phyloP scores from a whole-genome alignment of 2,329 filamentous ascomycete genomes.

The Aspergillus pseudoviridinutans region DNA sequence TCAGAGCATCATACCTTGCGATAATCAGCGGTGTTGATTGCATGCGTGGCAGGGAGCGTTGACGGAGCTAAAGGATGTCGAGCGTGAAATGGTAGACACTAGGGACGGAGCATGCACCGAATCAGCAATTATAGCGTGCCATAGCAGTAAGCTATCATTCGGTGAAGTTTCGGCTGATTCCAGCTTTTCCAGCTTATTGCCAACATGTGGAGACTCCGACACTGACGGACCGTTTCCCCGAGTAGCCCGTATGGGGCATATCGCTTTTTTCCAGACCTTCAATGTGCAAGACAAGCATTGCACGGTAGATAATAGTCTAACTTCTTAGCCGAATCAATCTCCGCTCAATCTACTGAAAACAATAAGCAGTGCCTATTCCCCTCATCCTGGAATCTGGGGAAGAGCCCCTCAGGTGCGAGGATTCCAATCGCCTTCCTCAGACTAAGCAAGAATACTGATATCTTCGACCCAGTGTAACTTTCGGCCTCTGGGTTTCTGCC shows the following conservation, averaged over 20 bases:
- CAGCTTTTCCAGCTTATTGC: background rate
- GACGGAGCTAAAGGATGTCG: too few species aligned
- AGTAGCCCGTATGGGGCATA: background rate
- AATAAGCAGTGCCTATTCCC: background rate
- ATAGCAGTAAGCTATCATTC: background rate
- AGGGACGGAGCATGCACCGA: background rate
- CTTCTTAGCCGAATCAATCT: background rate
- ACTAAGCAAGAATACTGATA: too few species aligned
- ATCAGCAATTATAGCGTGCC: background rate
- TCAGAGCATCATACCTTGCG: background rate
- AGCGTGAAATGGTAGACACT: background rate
- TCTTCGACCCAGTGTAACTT: too few species aligned
- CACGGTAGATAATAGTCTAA: background rate
- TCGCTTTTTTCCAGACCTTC: background rate
- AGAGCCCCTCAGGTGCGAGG: background rate
- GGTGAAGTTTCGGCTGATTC: background rate
- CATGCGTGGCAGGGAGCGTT: background rate
- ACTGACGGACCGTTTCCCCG: background rate
- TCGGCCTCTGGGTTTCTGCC: too few species aligned
- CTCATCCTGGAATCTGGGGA: background rate
- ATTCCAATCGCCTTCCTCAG: too few species aligned
- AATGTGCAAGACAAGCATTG: background rate
- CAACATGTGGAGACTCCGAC: background rate
- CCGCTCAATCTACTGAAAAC: background rate
- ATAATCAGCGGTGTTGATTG: background rate